A percentile compares a stretch with the other conserved stretches of the same genome.
These are phyloP conservation scores for Aspergillus fijiensis DNA, from an alignment of 2,329 filamentous ascomycete species.

Conservation along the genomic window DNA sequence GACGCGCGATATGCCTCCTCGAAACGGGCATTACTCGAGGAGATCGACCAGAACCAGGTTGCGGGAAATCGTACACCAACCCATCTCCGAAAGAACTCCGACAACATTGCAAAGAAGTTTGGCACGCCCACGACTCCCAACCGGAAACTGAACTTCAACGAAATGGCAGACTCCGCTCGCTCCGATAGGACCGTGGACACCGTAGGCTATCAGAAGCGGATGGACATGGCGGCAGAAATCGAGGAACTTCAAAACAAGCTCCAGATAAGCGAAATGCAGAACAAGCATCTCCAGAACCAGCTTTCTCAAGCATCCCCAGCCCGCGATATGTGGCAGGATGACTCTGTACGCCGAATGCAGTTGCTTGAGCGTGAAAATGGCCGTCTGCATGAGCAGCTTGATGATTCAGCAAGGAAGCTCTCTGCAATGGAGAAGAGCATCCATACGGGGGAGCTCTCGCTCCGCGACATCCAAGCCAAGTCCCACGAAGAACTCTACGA, in stretches of 20 bases:
- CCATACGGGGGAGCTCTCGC: constrained; percentile 78
- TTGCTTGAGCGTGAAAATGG: constrained; percentile 91
- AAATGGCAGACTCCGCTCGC: constrained; percentile 68
- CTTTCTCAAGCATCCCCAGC: constrained; percentile 67
- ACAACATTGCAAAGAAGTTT: constrained; percentile 58
- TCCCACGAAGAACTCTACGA: constrained; percentile 94
- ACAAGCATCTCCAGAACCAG: constrained; percentile 86
- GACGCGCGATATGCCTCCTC: constrained; percentile 62
- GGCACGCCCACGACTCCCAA: constrained; percentile 78
- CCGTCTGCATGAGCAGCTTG: constrained; percentile 87
- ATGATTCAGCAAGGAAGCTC: constrained; percentile 90
- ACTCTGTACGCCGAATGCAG: constrained; percentile 77
- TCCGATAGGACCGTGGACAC: constrained; percentile 86
- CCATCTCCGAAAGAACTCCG: constrained; percentile 62
- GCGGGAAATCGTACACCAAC: constrained; percentile 71
- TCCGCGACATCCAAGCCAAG: constrained; percentile 87
- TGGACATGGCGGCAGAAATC: constrained; percentile 86
- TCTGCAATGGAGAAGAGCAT: constrained; percentile 85
- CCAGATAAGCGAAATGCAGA: constrained; percentile 92
- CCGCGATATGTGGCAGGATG: constrained; percentile 64
- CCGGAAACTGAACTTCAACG: constrained; percentile 66
- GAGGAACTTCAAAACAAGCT: constrained; percentile 93
- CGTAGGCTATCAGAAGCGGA: constrained; percentile 77
- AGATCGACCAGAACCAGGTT: constrained; percentile 81
- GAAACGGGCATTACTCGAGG: constrained; percentile 75